phyloP scores from a whole-genome alignment of 441 rosid genomes.

The Aleurites moluccanus region DNA sequence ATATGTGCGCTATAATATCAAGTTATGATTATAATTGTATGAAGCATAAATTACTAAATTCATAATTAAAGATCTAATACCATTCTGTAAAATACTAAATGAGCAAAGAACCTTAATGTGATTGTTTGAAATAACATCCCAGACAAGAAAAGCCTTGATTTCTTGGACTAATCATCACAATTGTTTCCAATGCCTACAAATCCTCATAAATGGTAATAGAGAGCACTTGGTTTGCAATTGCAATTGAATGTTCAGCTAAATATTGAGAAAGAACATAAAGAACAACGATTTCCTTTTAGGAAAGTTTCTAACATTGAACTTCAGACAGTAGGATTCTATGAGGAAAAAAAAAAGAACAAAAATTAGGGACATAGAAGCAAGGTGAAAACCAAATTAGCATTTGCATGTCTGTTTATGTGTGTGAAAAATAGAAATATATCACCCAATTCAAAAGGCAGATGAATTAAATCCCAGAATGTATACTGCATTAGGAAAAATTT shows the following conservation, averaged over 20 bases:
- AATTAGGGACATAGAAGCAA: background rate
- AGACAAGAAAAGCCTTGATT: background rate
- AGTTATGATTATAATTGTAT: background rate
- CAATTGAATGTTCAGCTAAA: background rate
- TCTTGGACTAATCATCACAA: background rate
- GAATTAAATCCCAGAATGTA: background rate
- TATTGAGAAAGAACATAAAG: background rate
- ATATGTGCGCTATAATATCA: background rate
- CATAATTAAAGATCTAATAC: background rate
- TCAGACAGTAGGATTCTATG: background rate
- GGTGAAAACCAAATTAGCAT: background rate
- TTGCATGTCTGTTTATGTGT: background rate
- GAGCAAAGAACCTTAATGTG: background rate
- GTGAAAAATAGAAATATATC: background rate
- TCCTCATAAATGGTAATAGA: background rate
- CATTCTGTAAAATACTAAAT: background rate
- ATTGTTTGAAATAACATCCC: background rate
- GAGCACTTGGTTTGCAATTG: background rate
- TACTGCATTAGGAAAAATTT: background rate
- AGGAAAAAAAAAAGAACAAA: background rate
- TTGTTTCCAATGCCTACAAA: background rate
- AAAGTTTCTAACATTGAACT: slow-evolving; percentile 3
- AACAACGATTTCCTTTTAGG: background rate
- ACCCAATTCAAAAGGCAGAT: background rate
- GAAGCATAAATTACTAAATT: background rate